phyloP scores from a whole-genome alignment of 73 alveolate species.

The Breviolum minutum region DNA sequence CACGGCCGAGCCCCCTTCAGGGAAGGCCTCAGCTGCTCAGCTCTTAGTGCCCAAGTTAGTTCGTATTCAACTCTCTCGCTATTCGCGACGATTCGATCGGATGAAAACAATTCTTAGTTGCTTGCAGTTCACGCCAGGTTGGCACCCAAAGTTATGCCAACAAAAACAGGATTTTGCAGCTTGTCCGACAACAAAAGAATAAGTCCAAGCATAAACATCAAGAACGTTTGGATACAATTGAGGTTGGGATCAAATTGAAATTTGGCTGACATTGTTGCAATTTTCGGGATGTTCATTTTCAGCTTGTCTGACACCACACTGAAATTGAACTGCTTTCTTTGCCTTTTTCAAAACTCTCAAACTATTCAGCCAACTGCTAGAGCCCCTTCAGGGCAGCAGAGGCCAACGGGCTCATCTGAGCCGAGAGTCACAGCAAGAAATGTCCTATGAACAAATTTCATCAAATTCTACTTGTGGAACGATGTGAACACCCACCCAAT shows the following conservation, averaged over 20 bases:
- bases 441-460: no score
- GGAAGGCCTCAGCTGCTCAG: slow-evolving; percentile 4
- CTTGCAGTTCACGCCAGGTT: slow-evolving; percentile 12
- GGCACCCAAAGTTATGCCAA: slow-evolving; percentile 19
- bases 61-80: background rate
- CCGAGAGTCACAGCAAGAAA: background rate
- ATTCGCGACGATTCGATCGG: background rate
- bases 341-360: background rate
- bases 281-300: no score
- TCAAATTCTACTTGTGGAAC: no score
- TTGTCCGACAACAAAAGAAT: no score
- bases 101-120: background rate
- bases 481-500: no score
- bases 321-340: background rate
- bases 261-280: background rate
- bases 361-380: slow-evolving; percentile 10
- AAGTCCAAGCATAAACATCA: no score
- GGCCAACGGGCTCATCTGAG: slow-evolving; percentile 44
- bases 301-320: background rate
- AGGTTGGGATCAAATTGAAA: background rate
- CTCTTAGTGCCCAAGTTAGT: background rate
- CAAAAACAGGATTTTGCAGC: background rate
- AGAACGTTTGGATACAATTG: no score
- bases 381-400: slow-evolving; percentile 92
- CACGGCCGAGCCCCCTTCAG: slow-evolving; percentile 8